Conservation (phyloP, 352 stramenopile species). For the Pythium sp. region DNA sequence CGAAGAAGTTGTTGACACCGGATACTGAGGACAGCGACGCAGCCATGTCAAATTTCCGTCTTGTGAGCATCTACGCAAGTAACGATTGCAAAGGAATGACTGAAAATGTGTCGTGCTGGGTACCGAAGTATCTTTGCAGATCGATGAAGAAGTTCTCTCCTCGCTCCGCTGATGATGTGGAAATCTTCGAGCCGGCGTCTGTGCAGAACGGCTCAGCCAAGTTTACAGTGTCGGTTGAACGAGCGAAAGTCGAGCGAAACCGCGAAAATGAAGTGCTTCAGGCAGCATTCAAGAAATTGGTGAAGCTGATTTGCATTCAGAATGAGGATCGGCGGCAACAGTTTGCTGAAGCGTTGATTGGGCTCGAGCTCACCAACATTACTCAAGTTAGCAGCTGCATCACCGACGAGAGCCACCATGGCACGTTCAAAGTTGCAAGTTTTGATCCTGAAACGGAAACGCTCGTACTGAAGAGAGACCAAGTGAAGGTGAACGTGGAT, state of each 20-base stretch:
- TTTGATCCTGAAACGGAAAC: slow-evolving; percentile 5
- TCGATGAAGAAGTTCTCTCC: slow-evolving; percentile 30
- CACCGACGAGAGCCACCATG: neutral
- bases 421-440: neutral
- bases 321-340: neutral
- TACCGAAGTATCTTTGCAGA: slow-evolving; percentile 71
- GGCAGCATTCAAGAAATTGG: slow-evolving; percentile 33
- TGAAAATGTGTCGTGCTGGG: slow-evolving; percentile 69
- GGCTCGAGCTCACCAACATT: slow-evolving; percentile 8
- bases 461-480: slow-evolving; percentile 5
- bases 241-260: slow-evolving; percentile 23
- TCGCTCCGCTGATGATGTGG: neutral
- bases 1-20: slow-evolving; percentile 38
- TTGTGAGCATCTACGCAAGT: slow-evolving; percentile 61
- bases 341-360: slow-evolving; percentile 15
- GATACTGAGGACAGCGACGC: slow-evolving; percentile 31
- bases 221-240: slow-evolving; percentile 25
- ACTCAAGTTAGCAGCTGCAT: neutral
- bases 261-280: slow-evolving; percentile 25
- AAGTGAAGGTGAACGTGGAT: neutral
- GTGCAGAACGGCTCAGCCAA: neutral
- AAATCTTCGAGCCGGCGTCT: neutral
- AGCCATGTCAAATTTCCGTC: slow-evolving; percentile 37
- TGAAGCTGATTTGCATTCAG: slow-evolving; percentile 21
- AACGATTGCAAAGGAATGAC: slow-evolving; percentile 24